Base-by-base conservation (phyloP, 169 alveolate species). In the Eimeria acervulina region DNA sequence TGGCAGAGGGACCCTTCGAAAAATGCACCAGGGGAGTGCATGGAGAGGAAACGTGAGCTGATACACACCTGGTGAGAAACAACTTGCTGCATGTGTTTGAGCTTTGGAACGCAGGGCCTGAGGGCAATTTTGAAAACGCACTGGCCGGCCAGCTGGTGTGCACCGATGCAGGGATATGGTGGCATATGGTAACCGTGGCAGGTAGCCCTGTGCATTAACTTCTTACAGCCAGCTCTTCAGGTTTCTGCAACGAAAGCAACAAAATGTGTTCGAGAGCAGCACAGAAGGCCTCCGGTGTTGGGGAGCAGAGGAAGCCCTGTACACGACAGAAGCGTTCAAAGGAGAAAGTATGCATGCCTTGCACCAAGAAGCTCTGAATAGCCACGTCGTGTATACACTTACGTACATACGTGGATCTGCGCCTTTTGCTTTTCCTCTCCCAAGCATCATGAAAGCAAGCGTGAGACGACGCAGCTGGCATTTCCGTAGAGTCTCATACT, bases 291-390 rank as follows among this genome's bases (percentile, higher is more conserved):
- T 19, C 93, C 21, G 93, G 72, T n/a, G 51, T 59, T 21, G 93
- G 93, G 13, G 66, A n/a, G 36, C 93, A 85, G 93, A 85, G 93
- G 93, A 85, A 85, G 36, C 93, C 93, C 93, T 85, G 91, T 4
- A 13, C 51, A 26, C 47, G 26, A 68, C 52, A 83, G 70, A 2
- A 31, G 36, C 70, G 31, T n/a, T 55, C 74, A 21, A 51, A 44
- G 15, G n/a, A 33, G 6, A 81, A 2, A 12, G 19, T 72, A 21
- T 2, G 51, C 84, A 40, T 44, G 19, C 63, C 26, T n/a, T n/a
- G 63, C 2, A 44, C 63, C 7, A 10, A 7, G 55, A 17, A 36
- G 36, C 5, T 6, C 23, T 72, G 52, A 68, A 33, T 17, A 72
- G 26, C 23, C 84, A 33, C 13, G 84, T 38, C 51, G 36, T 72